Conservation (phyloP, 2,329 filamentous ascomycete species). For the Nothomitra cinnamomea region DNA sequence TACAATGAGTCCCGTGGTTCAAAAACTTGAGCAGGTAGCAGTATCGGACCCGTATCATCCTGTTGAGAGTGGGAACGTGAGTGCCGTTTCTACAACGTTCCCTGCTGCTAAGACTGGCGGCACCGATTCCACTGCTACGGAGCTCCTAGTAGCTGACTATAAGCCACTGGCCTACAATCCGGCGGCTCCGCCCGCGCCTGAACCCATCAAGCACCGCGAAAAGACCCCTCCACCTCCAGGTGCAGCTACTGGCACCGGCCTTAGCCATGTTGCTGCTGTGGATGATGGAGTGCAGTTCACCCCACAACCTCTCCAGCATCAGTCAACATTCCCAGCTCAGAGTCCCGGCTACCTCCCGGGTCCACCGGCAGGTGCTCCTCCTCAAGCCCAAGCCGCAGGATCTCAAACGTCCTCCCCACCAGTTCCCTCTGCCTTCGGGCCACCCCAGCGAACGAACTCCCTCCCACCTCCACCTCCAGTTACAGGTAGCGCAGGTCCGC, state of each 20-base stretch:
- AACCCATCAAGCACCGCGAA: conserved; percentile 53
- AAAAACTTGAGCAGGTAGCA: conserved; percentile 54
- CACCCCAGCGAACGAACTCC: conserved; percentile 20
- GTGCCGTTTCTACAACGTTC: background rate
- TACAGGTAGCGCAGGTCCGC: background rate
- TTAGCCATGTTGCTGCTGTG: conserved; percentile 19
- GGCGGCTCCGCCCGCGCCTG: conserved; percentile 57
- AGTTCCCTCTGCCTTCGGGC: conserved; percentile 16
- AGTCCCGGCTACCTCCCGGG: background rate
- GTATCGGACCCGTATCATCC: conserved; percentile 33
- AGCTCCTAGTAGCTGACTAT: conserved; percentile 28
- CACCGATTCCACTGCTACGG: background rate
- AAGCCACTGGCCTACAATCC: conserved; percentile 61
- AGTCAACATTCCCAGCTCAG: conserved; percentile 11
- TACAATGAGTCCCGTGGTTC: conserved; percentile 51
- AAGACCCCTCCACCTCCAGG: conserved; percentile 66
- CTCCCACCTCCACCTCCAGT: conserved; percentile 18
- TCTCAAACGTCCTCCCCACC: conserved; percentile 12
- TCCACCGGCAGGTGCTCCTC: conserved; percentile 11
- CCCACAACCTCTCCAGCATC: conserved; percentile 16
- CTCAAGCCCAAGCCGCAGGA: conserved; percentile 17
- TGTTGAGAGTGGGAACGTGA: background rate
- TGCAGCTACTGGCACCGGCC: conserved; percentile 32
- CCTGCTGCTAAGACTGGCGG: background rate
- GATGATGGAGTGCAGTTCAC: conserved; percentile 20